Percentiles rank a stretch among this genome's conserved stretches.
These are phyloP conservation scores for Phycomyces blakesleeanus DNA, from an alignment of 192 early-diverging fungal species.

Conservation along the genomic window DNA sequence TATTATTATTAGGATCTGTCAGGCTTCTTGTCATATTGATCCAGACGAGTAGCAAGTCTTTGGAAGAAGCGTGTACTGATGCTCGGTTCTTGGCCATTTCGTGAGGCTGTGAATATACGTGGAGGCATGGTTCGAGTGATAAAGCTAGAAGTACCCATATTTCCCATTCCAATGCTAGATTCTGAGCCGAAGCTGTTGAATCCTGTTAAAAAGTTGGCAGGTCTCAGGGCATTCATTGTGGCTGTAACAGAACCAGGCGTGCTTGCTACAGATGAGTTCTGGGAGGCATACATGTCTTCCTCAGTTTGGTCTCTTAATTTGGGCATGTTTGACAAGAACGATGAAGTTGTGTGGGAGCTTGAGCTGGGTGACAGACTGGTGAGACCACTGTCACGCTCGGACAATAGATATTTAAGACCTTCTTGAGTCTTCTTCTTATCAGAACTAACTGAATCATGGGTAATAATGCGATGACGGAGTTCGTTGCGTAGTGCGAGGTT, in stretches of 20 bases:
- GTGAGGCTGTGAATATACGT: slow-evolving; percentile 6
- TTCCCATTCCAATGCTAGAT: slow-evolving; percentile 3
- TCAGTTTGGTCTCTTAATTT: slow-evolving; percentile 1
- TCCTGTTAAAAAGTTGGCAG: slow-evolving; percentile 25
- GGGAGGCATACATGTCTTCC: background rate
- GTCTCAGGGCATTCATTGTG: slow-evolving; percentile 3
- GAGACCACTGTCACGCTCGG: slow-evolving; percentile 29
- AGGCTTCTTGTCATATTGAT: slow-evolving; percentile 26
- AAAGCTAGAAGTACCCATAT: slow-evolving; percentile 1
- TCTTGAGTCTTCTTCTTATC: slow-evolving; percentile 35
- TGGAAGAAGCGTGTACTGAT: slow-evolving; percentile 37
- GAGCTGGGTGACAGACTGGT: slow-evolving; percentile 19
- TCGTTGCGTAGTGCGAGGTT: slow-evolving; percentile 32
- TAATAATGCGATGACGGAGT: slow-evolving; percentile 36
- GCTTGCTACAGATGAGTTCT: background rate
- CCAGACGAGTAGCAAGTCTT: slow-evolving; percentile 25
- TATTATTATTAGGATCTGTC: slow-evolving; percentile 8
- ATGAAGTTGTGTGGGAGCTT: slow-evolving; percentile 25
- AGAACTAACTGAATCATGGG: slow-evolving; percentile 18
- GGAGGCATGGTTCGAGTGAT: slow-evolving; percentile 16
- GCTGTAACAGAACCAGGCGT: background rate
- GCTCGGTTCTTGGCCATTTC: slow-evolving; percentile 18
- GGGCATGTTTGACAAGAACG: slow-evolving; percentile 9
- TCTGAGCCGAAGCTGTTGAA: slow-evolving; percentile 20
- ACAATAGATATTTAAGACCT: slow-evolving; percentile 41